Conservation (phyloP, 2,329 filamentous ascomycete genomes). For the Colletotrichum karsti region DNA sequence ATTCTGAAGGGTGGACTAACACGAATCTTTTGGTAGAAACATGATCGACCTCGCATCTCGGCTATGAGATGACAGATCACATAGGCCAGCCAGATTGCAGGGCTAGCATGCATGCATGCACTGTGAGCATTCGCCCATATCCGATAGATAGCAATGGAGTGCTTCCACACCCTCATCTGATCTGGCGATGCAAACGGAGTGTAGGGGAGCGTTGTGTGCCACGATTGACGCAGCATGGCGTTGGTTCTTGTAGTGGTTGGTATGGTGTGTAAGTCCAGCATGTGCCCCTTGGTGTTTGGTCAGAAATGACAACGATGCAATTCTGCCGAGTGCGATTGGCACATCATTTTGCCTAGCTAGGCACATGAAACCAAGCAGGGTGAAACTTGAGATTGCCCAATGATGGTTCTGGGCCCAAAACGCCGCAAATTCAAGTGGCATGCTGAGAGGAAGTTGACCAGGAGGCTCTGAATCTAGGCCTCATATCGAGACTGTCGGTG, state of each 20-base stretch:
- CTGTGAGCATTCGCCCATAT: background rate
- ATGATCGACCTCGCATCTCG: slow-evolving; percentile 22
- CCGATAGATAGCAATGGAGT: background rate
- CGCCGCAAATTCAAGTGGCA: background rate
- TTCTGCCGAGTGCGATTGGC: background rate
- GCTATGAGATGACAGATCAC: slow-evolving; percentile 16
- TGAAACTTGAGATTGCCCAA: slow-evolving; percentile 11
- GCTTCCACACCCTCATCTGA: background rate
- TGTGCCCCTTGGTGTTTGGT: slow-evolving; percentile 1
- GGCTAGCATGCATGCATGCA: background rate
- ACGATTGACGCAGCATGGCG: background rate
- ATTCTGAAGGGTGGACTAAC: background rate
- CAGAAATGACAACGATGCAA: slow-evolving; percentile 12
- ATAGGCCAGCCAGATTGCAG: slow-evolving; percentile 1
- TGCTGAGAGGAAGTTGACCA: background rate
- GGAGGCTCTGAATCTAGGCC: slow-evolving; percentile 1
- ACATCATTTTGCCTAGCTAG: slow-evolving; percentile 5
- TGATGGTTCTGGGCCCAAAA: background rate
- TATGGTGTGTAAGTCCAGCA: background rate
- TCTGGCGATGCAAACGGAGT: background rate
- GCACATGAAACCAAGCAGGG: slow-evolving; percentile 14
- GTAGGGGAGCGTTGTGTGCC: background rate
- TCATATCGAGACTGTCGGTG: slow-evolving; percentile 1
- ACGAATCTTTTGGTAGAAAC: slow-evolving; percentile 1
- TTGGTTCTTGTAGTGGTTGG: background rate